Evolutionary conservation across 371 early-diverging fungal species (phyloP).

Genomic region (Mucor irregularis): DNA sequence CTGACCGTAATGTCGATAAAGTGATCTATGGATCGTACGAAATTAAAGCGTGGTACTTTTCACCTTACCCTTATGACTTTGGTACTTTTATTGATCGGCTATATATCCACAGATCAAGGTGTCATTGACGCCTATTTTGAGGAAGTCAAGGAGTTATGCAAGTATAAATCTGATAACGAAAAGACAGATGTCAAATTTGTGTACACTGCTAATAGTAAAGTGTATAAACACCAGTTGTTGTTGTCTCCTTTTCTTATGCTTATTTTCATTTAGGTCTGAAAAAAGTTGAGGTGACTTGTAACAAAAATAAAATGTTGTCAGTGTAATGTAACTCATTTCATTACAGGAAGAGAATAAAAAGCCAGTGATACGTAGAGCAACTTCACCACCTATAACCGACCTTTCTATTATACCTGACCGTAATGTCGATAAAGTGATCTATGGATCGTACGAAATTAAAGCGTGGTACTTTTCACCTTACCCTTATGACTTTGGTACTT

Average conservation of each 20-base stretch:
- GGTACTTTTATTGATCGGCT: neutral
- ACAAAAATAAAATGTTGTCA: neutral
- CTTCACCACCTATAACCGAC: conserved; percentile 23
- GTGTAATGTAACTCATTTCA: neutral
- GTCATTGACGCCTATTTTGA: conserved; percentile 72
- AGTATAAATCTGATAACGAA: conserved; percentile 47
- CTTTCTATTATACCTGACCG: conserved; percentile 22
- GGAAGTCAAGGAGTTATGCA: conserved; percentile 51
- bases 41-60: conserved; percentile 90
- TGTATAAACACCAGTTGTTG: no score
- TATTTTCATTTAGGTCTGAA: no score
- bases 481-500: conserved; percentile 78
- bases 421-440: conserved; percentile 59
- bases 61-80: conserved; percentile 88
- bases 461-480: conserved; percentile 97
- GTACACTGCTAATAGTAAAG: no score
- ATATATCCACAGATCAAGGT: neutral
- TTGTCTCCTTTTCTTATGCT: no score
- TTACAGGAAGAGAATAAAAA: conserved; percentile 12
- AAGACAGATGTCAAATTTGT: conserved; percentile 65
- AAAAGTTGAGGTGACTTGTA: neutral
- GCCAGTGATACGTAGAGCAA: conserved; percentile 4
- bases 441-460: conserved; percentile 71
- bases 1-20: conserved; percentile 48
- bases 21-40: conserved; percentile 69